Conservation (phyloP, 176 grass and related monocot genomes). For the Thinopyrum elongatum region DNA sequence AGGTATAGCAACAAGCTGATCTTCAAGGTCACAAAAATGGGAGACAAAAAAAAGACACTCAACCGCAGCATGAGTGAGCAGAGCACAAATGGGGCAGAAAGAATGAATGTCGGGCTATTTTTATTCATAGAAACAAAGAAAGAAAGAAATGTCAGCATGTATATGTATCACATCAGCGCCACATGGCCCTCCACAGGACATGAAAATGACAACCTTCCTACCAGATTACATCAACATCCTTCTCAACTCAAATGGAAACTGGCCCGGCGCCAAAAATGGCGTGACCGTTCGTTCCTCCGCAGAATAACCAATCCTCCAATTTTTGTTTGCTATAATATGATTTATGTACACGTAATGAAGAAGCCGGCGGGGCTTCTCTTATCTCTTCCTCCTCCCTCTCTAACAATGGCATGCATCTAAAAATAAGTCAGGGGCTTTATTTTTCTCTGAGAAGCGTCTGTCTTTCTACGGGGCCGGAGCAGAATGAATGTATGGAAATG, state of each 20-base stretch:
- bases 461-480: background rate
- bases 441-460: slow-evolving; percentile 21
- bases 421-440: slow-evolving; percentile 26
- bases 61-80: background rate
- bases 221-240: slow-evolving; percentile 20
- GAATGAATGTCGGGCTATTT: slow-evolving; percentile 55
- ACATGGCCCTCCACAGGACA: slow-evolving; percentile 47
- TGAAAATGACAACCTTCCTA: slow-evolving; percentile 46
- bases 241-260: slow-evolving; percentile 44
- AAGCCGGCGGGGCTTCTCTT: slow-evolving; percentile 4
- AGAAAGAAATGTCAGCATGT: slow-evolving; percentile 60
- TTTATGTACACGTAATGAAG: slow-evolving; percentile 60
- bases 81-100: slow-evolving; percentile 6
- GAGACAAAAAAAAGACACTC: background rate
- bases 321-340: slow-evolving; percentile 45
- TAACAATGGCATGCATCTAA: slow-evolving; percentile 29
- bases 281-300: background rate
- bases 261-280: slow-evolving; percentile 10
- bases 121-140: slow-evolving; percentile 61
- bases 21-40: background rate
- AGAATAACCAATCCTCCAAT: slow-evolving; percentile 31
- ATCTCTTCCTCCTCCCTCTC: slow-evolving; percentile 4
- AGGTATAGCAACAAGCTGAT: background rate
- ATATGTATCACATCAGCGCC: slow-evolving; percentile 52
- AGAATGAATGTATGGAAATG: slow-evolving; percentile 25